Base-by-base conservation (phyloP, 2,329 filamentous ascomycete species). In the Talaromyces albobiverticillius region DNA sequence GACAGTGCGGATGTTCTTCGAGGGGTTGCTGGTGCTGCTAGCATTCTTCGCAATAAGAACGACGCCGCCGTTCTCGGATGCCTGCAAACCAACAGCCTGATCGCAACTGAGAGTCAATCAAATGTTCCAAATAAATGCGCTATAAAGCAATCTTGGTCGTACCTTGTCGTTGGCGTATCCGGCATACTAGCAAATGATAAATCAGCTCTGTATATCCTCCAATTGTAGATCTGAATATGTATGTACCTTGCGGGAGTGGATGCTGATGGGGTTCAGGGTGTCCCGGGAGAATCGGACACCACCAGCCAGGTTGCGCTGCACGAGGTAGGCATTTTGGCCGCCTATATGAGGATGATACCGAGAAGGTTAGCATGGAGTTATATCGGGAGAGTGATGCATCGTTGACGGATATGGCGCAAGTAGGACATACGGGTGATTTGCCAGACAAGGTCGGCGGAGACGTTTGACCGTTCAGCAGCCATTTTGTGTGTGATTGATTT, bases 141-240 rank as follows among this genome's bases (percentile, higher is more conserved):
- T n/a, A 6, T 41, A 4, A 13, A 23, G 5, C 22, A 26, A 20
- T 43, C 8, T 23, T 14, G 25, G 18, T 29, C 46, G 67, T 88
- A 94, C 90, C 89, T 96, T 94, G 75, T 87, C 84, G 82, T 95
- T 96, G 77, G 90, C 85, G 78, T 91, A 95, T 71, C 94, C 94
- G 69, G 89, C 89, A 78, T 96, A 84, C 90, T 95, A 72, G 20
- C 47, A 56, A 57, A 54, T 36, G 25, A 57, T 26, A 20, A 41
- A 46, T 70, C 54, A 69, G 26, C 42, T 26, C 25, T n/a, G n/a
- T n/a, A n/a, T n/a, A n/a, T n/a, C n/a, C n/a, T n/a, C n/a, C n/a
- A n/a, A n/a, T 45, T 45, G 3, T 20, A 26, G 40, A 34, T 20
- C 10, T 20, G 11, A 20, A 36, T 16, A 22, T n/a, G 41, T 5